Conservation (phyloP, 1,284 basidiomycete genomes). For the Fomes fomentarius region DNA sequence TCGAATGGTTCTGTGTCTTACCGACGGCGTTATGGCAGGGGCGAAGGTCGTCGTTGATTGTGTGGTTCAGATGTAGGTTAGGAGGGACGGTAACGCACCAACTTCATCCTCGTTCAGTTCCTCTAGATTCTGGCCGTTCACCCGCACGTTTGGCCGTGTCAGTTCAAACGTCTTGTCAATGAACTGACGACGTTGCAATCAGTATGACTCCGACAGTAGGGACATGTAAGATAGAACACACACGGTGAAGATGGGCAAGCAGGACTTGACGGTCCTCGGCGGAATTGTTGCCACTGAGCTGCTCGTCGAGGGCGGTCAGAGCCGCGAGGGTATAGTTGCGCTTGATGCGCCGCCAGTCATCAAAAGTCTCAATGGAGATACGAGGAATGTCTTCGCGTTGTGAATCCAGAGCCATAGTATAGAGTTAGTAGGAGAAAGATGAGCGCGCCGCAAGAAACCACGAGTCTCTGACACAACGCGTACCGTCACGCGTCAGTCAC, state of each 20-base stretch:
- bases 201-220: conserved; percentile 5
- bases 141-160: conserved; percentile 70
- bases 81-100: conserved; percentile 43
- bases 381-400: conserved; percentile 63
- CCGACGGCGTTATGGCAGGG: not conserved
- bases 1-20: conserved; percentile 79
- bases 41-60: not conserved
- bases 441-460: too few species aligned
- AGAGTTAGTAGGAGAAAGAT: too few species aligned
- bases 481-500: conserved; percentile 21
- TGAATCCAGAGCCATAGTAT: conserved; percentile 37
- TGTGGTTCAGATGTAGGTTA: too few species aligned
- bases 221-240: conserved; percentile 25
- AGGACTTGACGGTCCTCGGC: conserved; percentile 47
- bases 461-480: too few species aligned
- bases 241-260: conserved; percentile 52
- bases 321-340: conserved; percentile 50
- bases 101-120: conserved; percentile 59
- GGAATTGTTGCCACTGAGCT: conserved; percentile 40
- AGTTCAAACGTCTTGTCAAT: conserved; percentile 63
- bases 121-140: conserved; percentile 81
- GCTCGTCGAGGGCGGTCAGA: conserved; percentile 45
- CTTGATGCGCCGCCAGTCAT: conserved; percentile 65
- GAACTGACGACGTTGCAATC: conserved; percentile 43
- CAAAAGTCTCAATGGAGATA: conserved; percentile 62